Evolutionary conservation across 2,329 filamentous ascomycete species (phyloP).

Genomic region (Sphaerostilbella broomeana): DNA sequence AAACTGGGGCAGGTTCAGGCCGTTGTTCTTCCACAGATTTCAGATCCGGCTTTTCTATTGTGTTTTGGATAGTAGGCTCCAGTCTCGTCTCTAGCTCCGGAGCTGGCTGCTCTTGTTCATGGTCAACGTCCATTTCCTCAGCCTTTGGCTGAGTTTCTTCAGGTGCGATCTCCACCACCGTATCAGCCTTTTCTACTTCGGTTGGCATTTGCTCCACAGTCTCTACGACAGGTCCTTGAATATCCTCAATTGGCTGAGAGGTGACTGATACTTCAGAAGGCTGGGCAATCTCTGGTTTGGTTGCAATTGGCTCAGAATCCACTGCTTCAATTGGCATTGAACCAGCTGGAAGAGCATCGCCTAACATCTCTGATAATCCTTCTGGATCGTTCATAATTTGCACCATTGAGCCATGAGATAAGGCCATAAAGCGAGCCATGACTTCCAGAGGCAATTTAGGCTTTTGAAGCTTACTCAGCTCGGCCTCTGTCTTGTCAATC

Average conservation of each 20-base stretch:
- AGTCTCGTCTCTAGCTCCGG: not conserved
- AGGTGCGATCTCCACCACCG: slow-evolving; percentile 15
- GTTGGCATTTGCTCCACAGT: not conserved
- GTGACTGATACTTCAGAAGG: not conserved
- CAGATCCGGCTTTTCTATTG: not conserved
- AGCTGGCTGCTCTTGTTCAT: slow-evolving; percentile 6
- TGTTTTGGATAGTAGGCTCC: slow-evolving; percentile 1
- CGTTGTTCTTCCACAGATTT: slow-evolving; percentile 5
- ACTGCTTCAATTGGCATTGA: not conserved
- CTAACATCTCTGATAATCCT: slow-evolving; percentile 37
- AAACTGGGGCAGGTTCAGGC: not conserved
- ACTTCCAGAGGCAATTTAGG: slow-evolving; percentile 34
- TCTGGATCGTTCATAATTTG: slow-evolving; percentile 41
- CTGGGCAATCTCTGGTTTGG: not conserved
- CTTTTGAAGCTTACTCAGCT: slow-evolving; percentile 41
- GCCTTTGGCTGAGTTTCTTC: slow-evolving; percentile 29
- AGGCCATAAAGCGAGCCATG: slow-evolving; percentile 39
- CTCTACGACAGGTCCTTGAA: not conserved
- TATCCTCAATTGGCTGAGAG: not conserved
- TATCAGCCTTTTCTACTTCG: slow-evolving; percentile 3
- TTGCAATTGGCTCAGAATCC: not conserved
- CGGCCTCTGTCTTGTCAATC: slow-evolving; percentile 44
- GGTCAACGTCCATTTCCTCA: slow-evolving; percentile 37
- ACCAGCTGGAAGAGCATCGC: slow-evolving; percentile 19
- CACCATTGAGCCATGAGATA: slow-evolving; percentile 44